These are phyloP conservation scores for Myotisia sp. DNA, from an alignment of 2,329 filamentous ascomycete genomes.

Conservation along the genomic window DNA sequence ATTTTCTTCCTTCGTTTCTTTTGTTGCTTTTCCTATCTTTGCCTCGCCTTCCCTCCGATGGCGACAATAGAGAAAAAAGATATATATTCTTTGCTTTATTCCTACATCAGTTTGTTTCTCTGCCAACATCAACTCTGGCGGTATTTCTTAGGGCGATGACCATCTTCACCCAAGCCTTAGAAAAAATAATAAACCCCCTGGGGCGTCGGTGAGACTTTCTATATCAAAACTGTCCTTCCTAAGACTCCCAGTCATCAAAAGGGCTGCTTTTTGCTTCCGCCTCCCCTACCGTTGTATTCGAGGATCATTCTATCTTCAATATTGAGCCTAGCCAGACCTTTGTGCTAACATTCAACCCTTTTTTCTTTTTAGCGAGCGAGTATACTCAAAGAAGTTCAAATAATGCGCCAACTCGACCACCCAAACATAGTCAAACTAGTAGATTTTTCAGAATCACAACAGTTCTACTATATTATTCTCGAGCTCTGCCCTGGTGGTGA, in stretches of 20 bases:
- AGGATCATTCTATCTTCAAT: background rate
- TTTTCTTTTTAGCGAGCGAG: constrained; percentile 43
- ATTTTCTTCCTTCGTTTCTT: constrained; percentile 11
- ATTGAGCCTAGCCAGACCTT: constrained; percentile 1
- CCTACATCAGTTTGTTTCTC: background rate
- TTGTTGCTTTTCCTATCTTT: constrained; percentile 18
- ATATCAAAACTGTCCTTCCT: constrained; percentile 26
- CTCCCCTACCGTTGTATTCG: too few relatives aligned
- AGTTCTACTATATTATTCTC: constrained; percentile 96
- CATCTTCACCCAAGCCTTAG: constrained; percentile 95
- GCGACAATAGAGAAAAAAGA: background rate
- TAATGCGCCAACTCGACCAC: constrained; percentile 93
- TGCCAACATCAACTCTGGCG: constrained; percentile 5
- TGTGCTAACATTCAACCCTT: constrained; percentile 4
- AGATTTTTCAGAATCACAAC: constrained; percentile 81
- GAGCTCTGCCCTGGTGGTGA: constrained; percentile 92
- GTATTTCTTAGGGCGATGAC: constrained; percentile 58
- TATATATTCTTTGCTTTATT: background rate
- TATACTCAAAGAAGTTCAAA: constrained; percentile 95
- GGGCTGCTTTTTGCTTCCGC: constrained; percentile 3
- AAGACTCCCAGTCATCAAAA: constrained; percentile 9
- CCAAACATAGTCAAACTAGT: constrained; percentile 90
- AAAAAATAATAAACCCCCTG: constrained; percentile 62
- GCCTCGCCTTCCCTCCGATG: constrained; percentile 13
- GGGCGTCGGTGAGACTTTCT: constrained; percentile 73